Evolutionary conservation across 225 moss, liverwort and hornwort species (phyloP), one percentile per base, ranked within the genome.

Genomic region (Physcomitrellopsis africana): DNA sequence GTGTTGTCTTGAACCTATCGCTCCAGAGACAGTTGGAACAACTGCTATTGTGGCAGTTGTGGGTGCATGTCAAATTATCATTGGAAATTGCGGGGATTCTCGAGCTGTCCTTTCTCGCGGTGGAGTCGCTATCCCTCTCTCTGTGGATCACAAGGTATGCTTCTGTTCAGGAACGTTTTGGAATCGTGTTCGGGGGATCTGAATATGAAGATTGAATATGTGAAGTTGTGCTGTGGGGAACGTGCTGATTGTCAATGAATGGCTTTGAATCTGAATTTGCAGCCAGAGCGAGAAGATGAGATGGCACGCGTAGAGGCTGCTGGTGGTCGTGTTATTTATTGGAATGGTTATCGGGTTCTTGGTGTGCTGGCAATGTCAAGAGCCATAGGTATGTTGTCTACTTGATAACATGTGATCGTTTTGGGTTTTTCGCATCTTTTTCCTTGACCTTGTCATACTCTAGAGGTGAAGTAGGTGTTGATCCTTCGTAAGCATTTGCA

Each of bases 331-430:
- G 93, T 99, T 19, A 99, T 99, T 55, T 95, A 87, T 60, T 99
- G 97, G 97, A 93, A 94, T 85, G 97, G 97, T n/a, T 89, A 92
- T 85, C 95, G 97, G 10, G 93, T 99, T 9, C 79, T 95, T 48
- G 97, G 97, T 67, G 93, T 95, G 52, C 89, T 99, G 49, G 97
- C 97, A 53, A 99, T 99, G 97, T 99, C 97, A 16, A 89, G 97
- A 74, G 95, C 97, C 16, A 99, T 99, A 61, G 94, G 93, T 93
- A 87, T 59, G 72, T 54, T 44, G 26, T 60, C 2, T 24, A 9
- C 8, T 11, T 24, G 23, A 5, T 6, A 11, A 0, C 4, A 1
- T 1, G 11, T 68, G 13, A 24, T 63, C 17, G 0, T 0, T 5
- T 10, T 7, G 12, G 43, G 9, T 3, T 9, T 1, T 23, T 17